Conservation (phyloP, 164 flowering plant species). For the Taxillus chinensis region DNA sequence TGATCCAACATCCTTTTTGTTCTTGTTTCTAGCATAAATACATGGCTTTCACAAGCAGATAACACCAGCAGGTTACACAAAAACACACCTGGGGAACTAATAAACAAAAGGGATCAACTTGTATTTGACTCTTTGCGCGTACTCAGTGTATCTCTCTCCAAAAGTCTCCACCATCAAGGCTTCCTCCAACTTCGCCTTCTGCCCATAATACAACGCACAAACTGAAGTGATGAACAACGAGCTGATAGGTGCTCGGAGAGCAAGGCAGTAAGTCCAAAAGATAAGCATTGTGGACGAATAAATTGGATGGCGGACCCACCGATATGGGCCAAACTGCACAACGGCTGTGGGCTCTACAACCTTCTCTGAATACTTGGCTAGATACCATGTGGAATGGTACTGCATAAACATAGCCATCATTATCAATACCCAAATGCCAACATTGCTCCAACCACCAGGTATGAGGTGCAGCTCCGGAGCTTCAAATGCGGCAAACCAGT, state of each 20-base stretch:
- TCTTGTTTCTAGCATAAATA: not conserved
- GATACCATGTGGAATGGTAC: slow-evolving; percentile 59
- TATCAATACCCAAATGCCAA: slow-evolving; percentile 57
- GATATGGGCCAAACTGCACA: slow-evolving; percentile 87
- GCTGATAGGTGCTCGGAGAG: slow-evolving; percentile 76
- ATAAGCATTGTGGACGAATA: slow-evolving; percentile 73
- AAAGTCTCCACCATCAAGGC: slow-evolving; percentile 63
- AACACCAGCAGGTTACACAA: not conserved
- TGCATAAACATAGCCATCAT: slow-evolving; percentile 49
- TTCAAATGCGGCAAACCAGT: slow-evolving; percentile 86
- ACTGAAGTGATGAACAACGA: slow-evolving; percentile 39
- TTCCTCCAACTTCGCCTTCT: slow-evolving; percentile 76
- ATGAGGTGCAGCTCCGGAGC: slow-evolving; percentile 67
- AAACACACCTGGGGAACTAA: slow-evolving; percentile 26
- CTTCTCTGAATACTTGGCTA: slow-evolving; percentile 82
- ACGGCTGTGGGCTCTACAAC: slow-evolving; percentile 78
- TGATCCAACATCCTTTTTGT: not conserved
- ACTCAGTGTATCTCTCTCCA: slow-evolving; percentile 58
- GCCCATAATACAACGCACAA: slow-evolving; percentile 55
- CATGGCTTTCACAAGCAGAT: not conserved
- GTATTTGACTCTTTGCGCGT: slow-evolving; percentile 57
- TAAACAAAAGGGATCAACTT: slow-evolving; percentile 78
- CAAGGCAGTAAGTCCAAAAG: slow-evolving; percentile 52
- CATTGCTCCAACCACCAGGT: slow-evolving; percentile 66
- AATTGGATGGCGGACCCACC: slow-evolving; percentile 87